phyloP scores from a whole-genome alignment of 1,284 basidiomycete species.

The Sporisorium iseilematis-ciliati region DNA sequence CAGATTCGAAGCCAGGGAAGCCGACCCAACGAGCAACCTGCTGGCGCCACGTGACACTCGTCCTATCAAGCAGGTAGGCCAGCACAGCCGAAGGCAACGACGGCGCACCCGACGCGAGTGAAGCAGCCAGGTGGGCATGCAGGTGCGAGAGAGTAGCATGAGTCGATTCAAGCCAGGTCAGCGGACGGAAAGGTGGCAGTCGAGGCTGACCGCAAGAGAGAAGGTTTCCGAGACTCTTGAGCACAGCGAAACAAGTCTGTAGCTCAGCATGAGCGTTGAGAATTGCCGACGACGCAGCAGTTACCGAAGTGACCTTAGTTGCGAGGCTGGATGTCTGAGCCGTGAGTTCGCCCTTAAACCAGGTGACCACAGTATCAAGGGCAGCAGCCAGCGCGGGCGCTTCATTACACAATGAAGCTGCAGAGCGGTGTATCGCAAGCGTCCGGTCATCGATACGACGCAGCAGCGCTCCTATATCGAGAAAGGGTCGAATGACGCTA shows the following conservation, averaged over 20 bases:
- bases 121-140: constrained; percentile 53
- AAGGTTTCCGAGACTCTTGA: constrained; percentile 38
- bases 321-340: constrained; percentile 18
- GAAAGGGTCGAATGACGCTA: constrained; percentile 35
- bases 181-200: constrained; percentile 33
- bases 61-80: constrained; percentile 48
- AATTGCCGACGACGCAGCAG: constrained; percentile 14
- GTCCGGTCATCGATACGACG: constrained; percentile 47
- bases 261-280: constrained; percentile 50
- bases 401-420: constrained; percentile 30
- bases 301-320: not conserved
- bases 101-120: constrained; percentile 35
- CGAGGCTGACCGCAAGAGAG: constrained; percentile 37
- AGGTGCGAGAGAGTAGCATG: constrained; percentile 46
- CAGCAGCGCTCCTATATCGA: constrained; percentile 40
- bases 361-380: constrained; percentile 40
- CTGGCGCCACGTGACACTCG: constrained; percentile 45
- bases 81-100: constrained; percentile 32
- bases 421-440: constrained; percentile 24
- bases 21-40: constrained; percentile 53
- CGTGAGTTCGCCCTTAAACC: constrained; percentile 47
- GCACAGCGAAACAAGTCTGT: constrained; percentile 19
- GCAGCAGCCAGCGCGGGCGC: constrained; percentile 46
- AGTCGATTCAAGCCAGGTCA: constrained; percentile 34
- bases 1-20: constrained; percentile 49